Base-by-base conservation (phyloP, 352 stramenopile genomes). In the Phytophthora tubulina region DNA sequence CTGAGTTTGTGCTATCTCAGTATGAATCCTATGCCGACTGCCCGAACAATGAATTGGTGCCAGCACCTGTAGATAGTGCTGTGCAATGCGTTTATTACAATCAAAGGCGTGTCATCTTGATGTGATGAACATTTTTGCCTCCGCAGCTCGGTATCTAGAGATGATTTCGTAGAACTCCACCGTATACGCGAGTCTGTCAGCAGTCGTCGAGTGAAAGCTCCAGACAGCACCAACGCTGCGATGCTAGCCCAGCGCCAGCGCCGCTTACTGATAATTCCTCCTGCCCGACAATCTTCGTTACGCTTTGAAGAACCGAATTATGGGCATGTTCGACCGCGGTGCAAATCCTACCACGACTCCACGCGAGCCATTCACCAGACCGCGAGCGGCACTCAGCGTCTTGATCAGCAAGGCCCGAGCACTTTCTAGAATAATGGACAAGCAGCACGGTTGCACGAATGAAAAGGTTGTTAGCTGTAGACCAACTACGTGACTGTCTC, bases 361-460 rank as follows among this genome's bases (percentile, higher is more conserved):
- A 15, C 96, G 85, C 11, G 85, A 93, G 21, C 97, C 97, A 80
- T 99, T 99, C 15, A 98, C 92, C 35, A 99, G 81, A 9, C 91
- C 93, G 6, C 82, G 70, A 1, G 89, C 68, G 1, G 91, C 70
- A 44, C 92, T 87, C 27, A 98, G 78, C 51, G 98, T 99, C 79
- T 98, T 98, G 54, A 98, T 89, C 21, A 99, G 78, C 81, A 99
- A 96, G 10, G 99, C 97, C 48, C 97, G 81, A 3, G 86, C 88
- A 63, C 87, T 75, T 63, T 90, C 86, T 94, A 31, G 35, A 52
- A n/a, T 3, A 36, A 8, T 39, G n/a, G 8, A 38, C 41, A 33
- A 35, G 32, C 42, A n/a, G n/a, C n/a, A n/a, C n/a, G n/a, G n/a
- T n/a, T n/a, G 33, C 36, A 57, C 21, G 10, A 56, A 31, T 17